Evolutionary conservation across 2,329 filamentous ascomycete genomes (phyloP).

Genomic region (Coniochaeta ligniaria): DNA sequence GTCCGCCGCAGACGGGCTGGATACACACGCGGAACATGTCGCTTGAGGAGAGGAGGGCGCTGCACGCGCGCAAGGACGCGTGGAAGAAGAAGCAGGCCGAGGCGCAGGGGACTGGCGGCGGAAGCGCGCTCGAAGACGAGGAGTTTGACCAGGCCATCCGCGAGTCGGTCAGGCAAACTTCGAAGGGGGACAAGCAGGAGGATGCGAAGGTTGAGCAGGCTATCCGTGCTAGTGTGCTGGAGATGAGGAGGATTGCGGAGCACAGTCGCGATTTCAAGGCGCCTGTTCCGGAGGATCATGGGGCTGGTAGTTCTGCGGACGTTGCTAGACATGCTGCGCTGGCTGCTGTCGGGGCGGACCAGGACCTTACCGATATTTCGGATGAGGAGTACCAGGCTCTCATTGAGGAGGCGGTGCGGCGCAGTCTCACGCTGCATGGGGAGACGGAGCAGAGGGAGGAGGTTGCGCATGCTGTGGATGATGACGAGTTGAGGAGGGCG

Average conservation of each 20-base stretch:
- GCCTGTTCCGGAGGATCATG: not conserved
- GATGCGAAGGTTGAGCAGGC: conserved; percentile 66
- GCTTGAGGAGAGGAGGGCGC: conserved; percentile 42
- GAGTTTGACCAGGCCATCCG: conserved; percentile 69
- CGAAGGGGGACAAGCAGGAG: conserved; percentile 59
- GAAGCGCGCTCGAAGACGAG: conserved; percentile 31
- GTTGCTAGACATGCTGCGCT: not conserved
- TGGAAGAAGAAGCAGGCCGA: conserved; percentile 26
- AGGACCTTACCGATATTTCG: conserved; percentile 37
- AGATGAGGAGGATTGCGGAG: conserved; percentile 30
- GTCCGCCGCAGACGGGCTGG: conserved; percentile 36
- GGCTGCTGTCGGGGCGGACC: conserved; percentile 11
- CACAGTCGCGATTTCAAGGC: conserved; percentile 14
- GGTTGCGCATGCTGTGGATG: conserved; percentile 18
- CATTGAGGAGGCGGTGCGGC: conserved; percentile 48
- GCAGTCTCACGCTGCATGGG: conserved; percentile 32
- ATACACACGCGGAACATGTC: conserved; percentile 38
- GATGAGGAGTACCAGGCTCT: conserved; percentile 52
- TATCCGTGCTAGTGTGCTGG: conserved; percentile 63
- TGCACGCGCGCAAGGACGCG: conserved; percentile 38
- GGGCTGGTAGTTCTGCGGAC: not conserved
- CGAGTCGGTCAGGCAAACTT: conserved; percentile 62
- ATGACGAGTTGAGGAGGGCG: conserved; percentile 31
- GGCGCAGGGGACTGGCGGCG: not conserved
- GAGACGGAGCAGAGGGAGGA: conserved; percentile 8